These are phyloP conservation scores for Metschnikowia gruessii DNA, from an alignment of 805 yeast species.

Conservation along the genomic window DNA sequence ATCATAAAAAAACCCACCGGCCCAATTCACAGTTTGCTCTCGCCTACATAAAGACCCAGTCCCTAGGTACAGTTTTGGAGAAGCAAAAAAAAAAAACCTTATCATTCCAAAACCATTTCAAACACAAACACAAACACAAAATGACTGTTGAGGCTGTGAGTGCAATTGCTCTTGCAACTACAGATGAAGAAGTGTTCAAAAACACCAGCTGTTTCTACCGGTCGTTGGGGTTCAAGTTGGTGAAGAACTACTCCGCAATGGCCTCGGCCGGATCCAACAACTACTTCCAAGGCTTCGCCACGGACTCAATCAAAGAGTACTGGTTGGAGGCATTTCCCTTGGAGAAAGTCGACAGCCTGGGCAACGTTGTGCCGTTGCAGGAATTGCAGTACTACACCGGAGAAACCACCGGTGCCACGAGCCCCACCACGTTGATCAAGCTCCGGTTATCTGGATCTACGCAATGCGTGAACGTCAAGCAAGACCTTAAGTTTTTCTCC, in stretches of 20 bases:
- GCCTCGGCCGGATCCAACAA: conserved; percentile 22
- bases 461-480: conserved; percentile 9
- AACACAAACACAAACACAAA: not conserved
- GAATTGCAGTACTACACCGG: conserved; percentile 39
- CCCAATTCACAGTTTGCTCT: conserved; percentile 4
- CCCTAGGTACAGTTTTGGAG: not conserved
- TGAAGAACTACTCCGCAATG: conserved; percentile 58
- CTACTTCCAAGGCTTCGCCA: conserved; percentile 52
- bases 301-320: conserved; percentile 62
- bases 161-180: conserved; percentile 60
- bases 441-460: conserved; percentile 29
- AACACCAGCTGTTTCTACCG: conserved; percentile 55
- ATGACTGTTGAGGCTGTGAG: conserved; percentile 38
- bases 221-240: conserved; percentile 56
- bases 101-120: too few relatives aligned
- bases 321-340: conserved; percentile 73
- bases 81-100: not conserved
- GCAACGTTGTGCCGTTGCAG: conserved; percentile 40
- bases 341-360: conserved; percentile 33
- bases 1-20: conserved; percentile 3
- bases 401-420: conserved; percentile 30
- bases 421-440: conserved; percentile 33
- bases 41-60: conserved; percentile 1
- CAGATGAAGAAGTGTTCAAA: conserved; percentile 44
- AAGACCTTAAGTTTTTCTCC: conserved; percentile 32